Conservation (phyloP, 129 eudicot genomes). For the Kitagawia praeruptora region DNA sequence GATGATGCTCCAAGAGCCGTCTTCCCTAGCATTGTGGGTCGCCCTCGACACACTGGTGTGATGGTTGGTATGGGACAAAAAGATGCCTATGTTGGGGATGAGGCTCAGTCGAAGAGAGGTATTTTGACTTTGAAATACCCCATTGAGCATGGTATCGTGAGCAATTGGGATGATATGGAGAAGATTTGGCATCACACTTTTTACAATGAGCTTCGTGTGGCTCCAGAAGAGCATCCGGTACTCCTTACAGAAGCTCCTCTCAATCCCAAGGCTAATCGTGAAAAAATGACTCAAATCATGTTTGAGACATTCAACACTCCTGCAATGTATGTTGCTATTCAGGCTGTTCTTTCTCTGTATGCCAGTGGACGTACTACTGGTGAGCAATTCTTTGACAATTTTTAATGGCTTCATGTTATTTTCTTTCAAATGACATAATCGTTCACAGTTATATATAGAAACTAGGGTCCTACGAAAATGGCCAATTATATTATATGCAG, state of each 20-base stretch:
- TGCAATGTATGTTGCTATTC: slow-evolving; percentile 12
- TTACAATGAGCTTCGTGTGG: slow-evolving; percentile 17
- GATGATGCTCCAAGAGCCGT: slow-evolving; percentile 14
- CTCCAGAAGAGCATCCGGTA: slow-evolving; percentile 25
- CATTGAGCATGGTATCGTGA: slow-evolving; percentile 9
- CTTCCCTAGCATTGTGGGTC: slow-evolving; percentile 3
- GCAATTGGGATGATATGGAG: slow-evolving; percentile 12
- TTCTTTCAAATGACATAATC: no score
- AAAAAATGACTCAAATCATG: slow-evolving; percentile 17
- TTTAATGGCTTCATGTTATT: neutral
- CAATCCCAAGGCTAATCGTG: slow-evolving; percentile 23
- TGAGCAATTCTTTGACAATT: neutral
- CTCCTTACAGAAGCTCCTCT: slow-evolving; percentile 21
- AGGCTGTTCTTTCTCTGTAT: slow-evolving; percentile 24
- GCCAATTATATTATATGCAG: no score
- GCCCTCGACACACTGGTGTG: slow-evolving; percentile 13
- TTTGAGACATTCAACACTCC: slow-evolving; percentile 12
- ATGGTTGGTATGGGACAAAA: slow-evolving; percentile 14
- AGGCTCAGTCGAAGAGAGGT: slow-evolving; percentile 8
- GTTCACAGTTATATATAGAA: no score
- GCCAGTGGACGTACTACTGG: slow-evolving; percentile 27
- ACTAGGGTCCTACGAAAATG: neutral
- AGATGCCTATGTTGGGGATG: slow-evolving; percentile 14
- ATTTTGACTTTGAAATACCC: slow-evolving; percentile 9
- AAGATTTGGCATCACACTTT: slow-evolving; percentile 12